Evolutionary conservation across 2,329 filamentous ascomycete genomes (phyloP), one percentile per base, ranked within the genome.

Genomic region (Aspergillus terreus): DNA sequence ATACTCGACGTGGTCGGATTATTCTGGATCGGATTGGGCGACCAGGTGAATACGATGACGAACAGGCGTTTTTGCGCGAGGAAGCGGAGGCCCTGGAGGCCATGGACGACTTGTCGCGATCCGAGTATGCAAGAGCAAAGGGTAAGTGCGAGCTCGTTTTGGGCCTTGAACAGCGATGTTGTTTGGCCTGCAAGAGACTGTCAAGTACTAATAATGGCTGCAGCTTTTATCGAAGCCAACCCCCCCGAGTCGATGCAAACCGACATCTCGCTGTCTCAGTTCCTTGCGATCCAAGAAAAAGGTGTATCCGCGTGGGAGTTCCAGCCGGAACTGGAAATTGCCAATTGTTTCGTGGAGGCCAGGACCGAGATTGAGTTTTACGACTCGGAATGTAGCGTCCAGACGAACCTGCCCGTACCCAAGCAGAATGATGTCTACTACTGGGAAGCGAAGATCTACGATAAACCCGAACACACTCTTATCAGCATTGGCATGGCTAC

Each of bases 391-490:
- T 97, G 92, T 76, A 95, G 92, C 62, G 94, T 97, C 56, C 90
- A 96, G 78, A 95, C 88, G 78, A 99, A 99, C 65, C 74, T 99
- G 38, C 94, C 94, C 0, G 90, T 99, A 6, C 94, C 94, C 12
- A 99, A 99, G 68, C 94, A 99, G 68, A 99, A 99, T 67, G 94
- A 99, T 66, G 92, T 97, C 10, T 99, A 99, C 72, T 99, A 99
- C 73, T 99, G 94, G 94, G 94, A 99, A 72, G 89, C 92, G 50
- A 99, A 99, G 78, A 87, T 99, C 48, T 99, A 95, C 74, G 94
- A 99, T 56, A 97, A 97, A 74, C 91, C 94, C 4, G 94, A 97
- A 57, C 84, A 77, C 53, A 95, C 90, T 0, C 76, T 90, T 59
- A 81, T 99, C 56, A 92, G 88, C 67, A 91, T 99, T 62, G 94